phyloP scores from a whole-genome alignment of 192 early-diverging fungal genomes.

The Piromyces sp. region DNA sequence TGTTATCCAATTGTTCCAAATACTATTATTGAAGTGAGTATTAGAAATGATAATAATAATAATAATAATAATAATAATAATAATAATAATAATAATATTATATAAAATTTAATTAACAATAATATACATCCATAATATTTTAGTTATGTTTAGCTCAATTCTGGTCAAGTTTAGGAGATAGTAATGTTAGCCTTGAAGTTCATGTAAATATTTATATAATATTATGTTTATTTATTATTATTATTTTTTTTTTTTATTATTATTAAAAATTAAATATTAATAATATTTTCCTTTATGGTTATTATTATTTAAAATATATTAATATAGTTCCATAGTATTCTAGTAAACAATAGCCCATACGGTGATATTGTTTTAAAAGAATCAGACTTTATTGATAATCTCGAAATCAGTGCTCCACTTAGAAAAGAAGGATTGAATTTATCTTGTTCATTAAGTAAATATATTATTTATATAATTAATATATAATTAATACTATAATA shows the following conservation, averaged over 20 bases:
- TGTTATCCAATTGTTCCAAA: slow-evolving; percentile 44
- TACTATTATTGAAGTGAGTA: slow-evolving; percentile 50
- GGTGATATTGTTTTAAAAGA: neutral
- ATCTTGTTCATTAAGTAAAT: neutral
- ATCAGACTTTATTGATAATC: neutral
- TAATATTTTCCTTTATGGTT: too few species aligned
- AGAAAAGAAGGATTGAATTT: neutral
- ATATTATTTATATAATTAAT: neutral
- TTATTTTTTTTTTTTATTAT: too few species aligned
- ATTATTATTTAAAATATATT: too few species aligned
- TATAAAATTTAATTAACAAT: neutral
- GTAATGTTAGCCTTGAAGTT: slow-evolving; percentile 47
- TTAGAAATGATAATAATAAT: too few species aligned
- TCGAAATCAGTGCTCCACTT: neutral
- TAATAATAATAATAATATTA: too few species aligned
- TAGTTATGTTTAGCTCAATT: slow-evolving; percentile 62
- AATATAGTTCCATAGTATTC: slow-evolving; percentile 5
- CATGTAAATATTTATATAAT: slow-evolving; percentile 2
- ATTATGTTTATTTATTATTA: too few species aligned
- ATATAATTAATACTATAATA: too few species aligned
- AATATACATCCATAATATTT: slow-evolving; percentile 1
- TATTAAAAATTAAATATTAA: too few species aligned
- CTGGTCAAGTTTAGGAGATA: slow-evolving; percentile 62
- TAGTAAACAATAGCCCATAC: neutral
- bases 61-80: too few species aligned